These are phyloP conservation scores for Penicillium malachiteum DNA, from an alignment of 495 filamentous ascomycete species.

Conservation along the genomic window DNA sequence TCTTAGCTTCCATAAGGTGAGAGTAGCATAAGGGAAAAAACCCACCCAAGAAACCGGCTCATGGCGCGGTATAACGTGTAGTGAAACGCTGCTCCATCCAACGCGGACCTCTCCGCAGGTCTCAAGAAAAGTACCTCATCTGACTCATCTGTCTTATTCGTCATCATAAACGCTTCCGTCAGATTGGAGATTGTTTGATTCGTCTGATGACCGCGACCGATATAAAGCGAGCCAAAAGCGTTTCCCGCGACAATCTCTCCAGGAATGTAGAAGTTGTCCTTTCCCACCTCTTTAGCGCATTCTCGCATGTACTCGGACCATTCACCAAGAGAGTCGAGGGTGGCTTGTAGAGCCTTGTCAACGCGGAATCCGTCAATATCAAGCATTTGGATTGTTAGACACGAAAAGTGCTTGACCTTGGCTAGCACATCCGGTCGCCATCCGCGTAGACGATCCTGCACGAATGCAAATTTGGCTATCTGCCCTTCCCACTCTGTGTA, in stretches of 20 bases:
- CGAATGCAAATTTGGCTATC: slow-evolving; percentile 70
- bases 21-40: background rate
- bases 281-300: slow-evolving; percentile 55
- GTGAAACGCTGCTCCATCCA: slow-evolving; percentile 68
- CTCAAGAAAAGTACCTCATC: slow-evolving; percentile 56
- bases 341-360: slow-evolving; percentile 65
- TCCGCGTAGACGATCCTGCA: slow-evolving; percentile 73
- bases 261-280: slow-evolving; percentile 63
- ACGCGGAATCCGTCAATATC: slow-evolving; percentile 70
- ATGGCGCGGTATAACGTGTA: slow-evolving; percentile 67
- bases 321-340: slow-evolving; percentile 60
- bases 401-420: slow-evolving; percentile 62
- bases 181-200: slow-evolving; percentile 37
- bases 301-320: slow-evolving; percentile 53
- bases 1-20: background rate
- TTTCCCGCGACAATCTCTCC: slow-evolving; percentile 68
- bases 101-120: slow-evolving; percentile 50
- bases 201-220: slow-evolving; percentile 63
- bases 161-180: slow-evolving; percentile 45
- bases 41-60: slow-evolving; percentile 55
- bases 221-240: slow-evolving; percentile 60
- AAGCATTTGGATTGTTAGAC: slow-evolving; percentile 58
- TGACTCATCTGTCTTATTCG: slow-evolving; percentile 33
- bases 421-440: slow-evolving; percentile 60
- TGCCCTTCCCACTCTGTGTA: slow-evolving; percentile 67